A percentile compares a stretch with the other conserved stretches of the same genome.
Evolutionary conservation across 2,329 filamentous ascomycete species (phyloP).

Genomic region (Knufia petricola): DNA sequence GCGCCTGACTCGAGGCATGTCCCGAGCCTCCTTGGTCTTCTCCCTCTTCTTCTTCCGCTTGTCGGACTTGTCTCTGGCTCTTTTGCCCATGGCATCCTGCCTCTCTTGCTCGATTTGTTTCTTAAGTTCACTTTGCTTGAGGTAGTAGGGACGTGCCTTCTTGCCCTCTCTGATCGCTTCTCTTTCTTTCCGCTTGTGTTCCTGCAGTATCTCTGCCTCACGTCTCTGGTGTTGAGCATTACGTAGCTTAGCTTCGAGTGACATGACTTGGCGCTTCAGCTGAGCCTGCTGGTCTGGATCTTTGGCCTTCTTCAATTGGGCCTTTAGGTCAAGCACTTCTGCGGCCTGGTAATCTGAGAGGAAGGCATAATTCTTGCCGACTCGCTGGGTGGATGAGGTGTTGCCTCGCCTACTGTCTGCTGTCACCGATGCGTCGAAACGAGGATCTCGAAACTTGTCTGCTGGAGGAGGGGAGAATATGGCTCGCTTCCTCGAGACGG

Average conservation of each 20-base stretch:
- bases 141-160: conserved; percentile 66
- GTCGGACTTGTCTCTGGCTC: conserved; percentile 73
- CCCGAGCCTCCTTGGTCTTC: conserved; percentile 72
- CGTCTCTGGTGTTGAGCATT: conserved; percentile 60
- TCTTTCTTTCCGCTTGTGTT: conserved; percentile 75
- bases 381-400: conserved; percentile 40
- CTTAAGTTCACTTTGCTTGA: conserved; percentile 90
- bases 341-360: conserved; percentile 72
- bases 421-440: conserved; percentile 62
- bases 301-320: conserved; percentile 58
- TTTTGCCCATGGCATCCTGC: conserved; percentile 74
- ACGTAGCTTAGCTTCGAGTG: conserved; percentile 69
- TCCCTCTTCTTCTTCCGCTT: conserved; percentile 86
- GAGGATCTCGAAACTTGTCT: conserved; percentile 69
- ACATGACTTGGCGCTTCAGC: conserved; percentile 63
- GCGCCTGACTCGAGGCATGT: conserved; percentile 42
- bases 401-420: conserved; percentile 27
- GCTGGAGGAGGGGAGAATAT: conserved; percentile 49
- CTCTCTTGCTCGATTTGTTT: conserved; percentile 69
- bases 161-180: conserved; percentile 79
- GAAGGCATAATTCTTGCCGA: conserved; percentile 73
- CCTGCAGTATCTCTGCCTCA: conserved; percentile 57
- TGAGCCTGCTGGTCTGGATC: conserved; percentile 55
- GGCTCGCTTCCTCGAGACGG: conserved; percentile 70
- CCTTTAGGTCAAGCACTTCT: conserved; percentile 70